Conservation (phyloP, 2,329 filamentous ascomycete genomes). For the Paecilomyces formosus region DNA sequence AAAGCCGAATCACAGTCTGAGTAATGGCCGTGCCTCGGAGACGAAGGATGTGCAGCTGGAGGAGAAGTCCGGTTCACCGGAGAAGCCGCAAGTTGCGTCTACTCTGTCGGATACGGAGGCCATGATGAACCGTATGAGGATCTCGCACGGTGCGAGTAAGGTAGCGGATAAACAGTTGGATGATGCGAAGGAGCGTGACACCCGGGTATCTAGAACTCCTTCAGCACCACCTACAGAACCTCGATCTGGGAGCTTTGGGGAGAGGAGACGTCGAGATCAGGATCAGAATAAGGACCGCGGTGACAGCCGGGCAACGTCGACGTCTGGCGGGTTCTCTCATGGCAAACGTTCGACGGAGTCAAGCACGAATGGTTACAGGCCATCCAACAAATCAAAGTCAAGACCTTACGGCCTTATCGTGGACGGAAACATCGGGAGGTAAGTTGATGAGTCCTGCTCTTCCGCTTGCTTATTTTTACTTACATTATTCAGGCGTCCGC, state of each 20-base stretch:
- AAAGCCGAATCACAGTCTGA: constrained; percentile 15
- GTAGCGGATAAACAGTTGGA: constrained; percentile 46
- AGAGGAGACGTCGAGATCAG: constrained; percentile 73
- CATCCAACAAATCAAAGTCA: constrained; percentile 47
- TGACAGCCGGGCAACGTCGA: constrained; percentile 84
- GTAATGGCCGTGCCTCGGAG: constrained; percentile 21
- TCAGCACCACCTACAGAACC: constrained; percentile 30
- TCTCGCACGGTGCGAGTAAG: constrained; percentile 32
- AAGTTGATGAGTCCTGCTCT: constrained; percentile 4
- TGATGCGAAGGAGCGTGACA: constrained; percentile 24
- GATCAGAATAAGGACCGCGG: constrained; percentile 87
- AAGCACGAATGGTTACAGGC: constrained; percentile 68
- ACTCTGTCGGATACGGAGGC: constrained; percentile 50
- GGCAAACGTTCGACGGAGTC: constrained; percentile 78
- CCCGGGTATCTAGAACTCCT: constrained; percentile 27
- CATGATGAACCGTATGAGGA: constrained; percentile 53
- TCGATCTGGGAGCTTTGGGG: constrained; percentile 52
- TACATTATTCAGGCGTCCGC: constrained; percentile 29
- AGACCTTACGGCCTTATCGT: constrained; percentile 44
- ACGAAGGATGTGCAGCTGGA: constrained; percentile 19
- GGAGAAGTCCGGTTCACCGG: constrained; percentile 26
- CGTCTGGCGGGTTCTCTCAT: constrained; percentile 91
- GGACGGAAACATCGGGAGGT: constrained; percentile 40
- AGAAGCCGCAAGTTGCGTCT: constrained; percentile 25
- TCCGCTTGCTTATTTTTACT: constrained; percentile 10